A percentile compares a stretch with the other conserved stretches of the same genome.
phyloP scores from a whole-genome alignment of 2,329 filamentous ascomycete genomes.

The Bisporella sp. region DNA sequence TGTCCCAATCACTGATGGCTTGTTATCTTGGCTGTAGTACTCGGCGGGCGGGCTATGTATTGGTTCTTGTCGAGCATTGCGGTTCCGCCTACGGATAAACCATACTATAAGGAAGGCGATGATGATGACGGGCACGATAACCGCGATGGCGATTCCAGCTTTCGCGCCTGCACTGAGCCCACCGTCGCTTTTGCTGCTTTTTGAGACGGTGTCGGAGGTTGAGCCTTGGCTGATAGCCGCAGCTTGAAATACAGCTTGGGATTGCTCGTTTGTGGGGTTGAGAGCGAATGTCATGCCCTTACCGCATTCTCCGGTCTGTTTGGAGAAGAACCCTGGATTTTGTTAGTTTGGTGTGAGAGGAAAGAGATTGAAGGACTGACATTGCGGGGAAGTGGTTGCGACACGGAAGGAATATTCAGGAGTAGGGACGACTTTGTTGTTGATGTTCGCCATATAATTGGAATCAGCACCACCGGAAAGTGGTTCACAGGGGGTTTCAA shows the following conservation, averaged over 20 bases:
- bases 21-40: neutral
- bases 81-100: neutral
- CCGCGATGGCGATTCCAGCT: conserved; percentile 6
- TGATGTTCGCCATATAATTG: conserved; percentile 34
- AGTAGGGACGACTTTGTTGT: conserved; percentile 37
- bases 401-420: conserved; percentile 7
- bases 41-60: too few relatives aligned
- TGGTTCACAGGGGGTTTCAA: conserved; percentile 28
- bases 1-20: neutral
- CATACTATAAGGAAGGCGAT: neutral
- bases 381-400: conserved; percentile 1
- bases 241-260: neutral
- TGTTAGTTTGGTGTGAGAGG: neutral
- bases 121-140: neutral
- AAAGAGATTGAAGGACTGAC: too few relatives aligned
- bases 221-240: conserved; percentile 2
- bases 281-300: conserved; percentile 11
- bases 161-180: conserved; percentile 1
- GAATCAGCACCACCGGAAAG: conserved; percentile 51
- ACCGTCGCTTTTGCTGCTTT: neutral
- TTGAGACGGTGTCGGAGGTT: conserved; percentile 1
- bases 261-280: conserved; percentile 3
- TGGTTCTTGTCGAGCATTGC: too few relatives aligned
- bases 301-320: conserved; percentile 6
- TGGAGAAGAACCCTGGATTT: conserved; percentile 8